phyloP scores from a whole-genome alignment of 2,329 filamentous ascomycete species.

The Botrytis medusae region DNA sequence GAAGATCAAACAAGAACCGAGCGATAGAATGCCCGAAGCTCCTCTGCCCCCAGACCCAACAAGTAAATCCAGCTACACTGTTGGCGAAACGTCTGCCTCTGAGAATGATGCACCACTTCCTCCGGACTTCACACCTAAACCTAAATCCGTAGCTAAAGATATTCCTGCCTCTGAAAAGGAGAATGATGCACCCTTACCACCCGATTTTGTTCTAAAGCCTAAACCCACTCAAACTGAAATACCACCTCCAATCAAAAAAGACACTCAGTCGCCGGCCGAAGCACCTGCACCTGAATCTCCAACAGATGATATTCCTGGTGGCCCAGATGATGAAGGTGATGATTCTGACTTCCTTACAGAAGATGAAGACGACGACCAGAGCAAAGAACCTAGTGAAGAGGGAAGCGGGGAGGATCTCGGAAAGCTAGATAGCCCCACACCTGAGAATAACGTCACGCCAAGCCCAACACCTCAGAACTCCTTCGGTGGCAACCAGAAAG shows the following conservation, averaged over 20 bases:
- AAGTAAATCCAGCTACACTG: constrained; percentile 39
- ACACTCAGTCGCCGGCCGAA: constrained; percentile 24
- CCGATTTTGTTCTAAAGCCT: constrained; percentile 39
- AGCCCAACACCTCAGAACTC: constrained; percentile 59
- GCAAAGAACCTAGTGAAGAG: constrained; percentile 49
- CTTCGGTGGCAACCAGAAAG: constrained; percentile 51
- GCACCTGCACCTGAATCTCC: constrained; percentile 32
- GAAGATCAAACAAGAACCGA: constrained; percentile 36
- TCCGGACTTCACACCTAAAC: constrained; percentile 41
- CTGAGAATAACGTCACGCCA: constrained; percentile 48
- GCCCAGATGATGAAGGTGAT: constrained; percentile 39
- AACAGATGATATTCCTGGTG: constrained; percentile 35
- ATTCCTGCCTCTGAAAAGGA: constrained; percentile 29
- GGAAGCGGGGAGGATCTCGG: constrained; percentile 65
- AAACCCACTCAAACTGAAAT: constrained; percentile 24
- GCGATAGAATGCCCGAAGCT: constrained; percentile 37
- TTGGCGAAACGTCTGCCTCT: constrained; percentile 45
- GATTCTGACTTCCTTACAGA: constrained; percentile 36
- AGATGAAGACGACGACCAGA: constrained; percentile 45
- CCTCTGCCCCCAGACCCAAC: constrained; percentile 48
- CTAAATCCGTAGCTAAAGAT: constrained; percentile 19
- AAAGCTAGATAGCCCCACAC: constrained; percentile 60
- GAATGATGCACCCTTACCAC: constrained; percentile 45
- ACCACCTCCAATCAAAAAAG: constrained; percentile 16
- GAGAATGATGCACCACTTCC: constrained; percentile 44